Evolutionary conservation across 805 yeast species (phyloP).

Genomic region (Saccharomyces kudriavzevii): DNA sequence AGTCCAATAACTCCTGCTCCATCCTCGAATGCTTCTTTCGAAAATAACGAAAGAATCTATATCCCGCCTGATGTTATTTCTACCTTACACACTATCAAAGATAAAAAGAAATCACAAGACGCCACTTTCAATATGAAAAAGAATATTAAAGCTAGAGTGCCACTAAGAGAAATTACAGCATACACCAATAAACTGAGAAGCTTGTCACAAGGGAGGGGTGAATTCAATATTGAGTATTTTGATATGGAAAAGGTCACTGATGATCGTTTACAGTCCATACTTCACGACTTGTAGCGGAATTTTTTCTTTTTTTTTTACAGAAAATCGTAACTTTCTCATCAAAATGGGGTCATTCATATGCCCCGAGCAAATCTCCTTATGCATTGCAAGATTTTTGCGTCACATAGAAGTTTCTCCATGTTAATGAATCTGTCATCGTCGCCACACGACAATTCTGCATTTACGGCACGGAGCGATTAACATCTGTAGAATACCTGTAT

Average conservation of each 20-base stretch:
- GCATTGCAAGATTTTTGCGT: too few relatives aligned
- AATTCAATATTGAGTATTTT: conserved; percentile 66
- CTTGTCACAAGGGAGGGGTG: conserved; percentile 82
- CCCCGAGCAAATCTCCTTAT: too few relatives aligned
- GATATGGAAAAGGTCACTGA: conserved; percentile 63
- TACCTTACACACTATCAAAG: background rate
- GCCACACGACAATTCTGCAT: too few relatives aligned
- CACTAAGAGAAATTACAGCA: conserved; percentile 85
- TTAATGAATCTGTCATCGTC: too few relatives aligned
- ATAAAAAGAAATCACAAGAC: background rate
- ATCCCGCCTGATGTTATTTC: background rate
- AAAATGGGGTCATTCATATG: too few relatives aligned
- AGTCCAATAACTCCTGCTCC: background rate
- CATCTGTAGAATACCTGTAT: background rate
- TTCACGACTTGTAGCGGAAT: conserved; percentile 3
- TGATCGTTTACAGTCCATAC: conserved; percentile 39
- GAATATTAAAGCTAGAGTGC: conserved; percentile 69
- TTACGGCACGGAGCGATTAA: too few relatives aligned
- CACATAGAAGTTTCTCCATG: too few relatives aligned
- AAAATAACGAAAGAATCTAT: background rate
- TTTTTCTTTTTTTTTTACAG: background rate
- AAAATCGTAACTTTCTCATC: background rate
- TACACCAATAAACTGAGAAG: conserved; percentile 71
- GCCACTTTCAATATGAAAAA: conserved; percentile 1
- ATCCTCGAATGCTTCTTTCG: background rate